A percentile compares a stretch with the other conserved stretches of the same genome.
Conservation (phyloP, 202 grass and related monocot species). For the Zoysia matrella region DNA sequence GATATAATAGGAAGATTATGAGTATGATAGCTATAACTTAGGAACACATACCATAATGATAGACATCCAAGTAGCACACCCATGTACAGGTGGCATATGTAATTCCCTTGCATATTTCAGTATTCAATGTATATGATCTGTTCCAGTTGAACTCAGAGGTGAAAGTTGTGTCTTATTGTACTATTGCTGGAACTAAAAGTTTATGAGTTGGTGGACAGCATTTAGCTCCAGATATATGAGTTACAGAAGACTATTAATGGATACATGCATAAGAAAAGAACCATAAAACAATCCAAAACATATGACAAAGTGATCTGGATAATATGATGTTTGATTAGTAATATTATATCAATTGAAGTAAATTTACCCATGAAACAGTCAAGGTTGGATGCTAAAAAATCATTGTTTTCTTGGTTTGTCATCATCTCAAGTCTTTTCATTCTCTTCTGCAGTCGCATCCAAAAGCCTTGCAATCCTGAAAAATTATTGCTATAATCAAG, state of each 20-base stretch:
- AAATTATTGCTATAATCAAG: conserved; percentile 31
- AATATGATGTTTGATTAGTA: background rate
- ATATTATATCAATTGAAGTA: conserved; percentile 22
- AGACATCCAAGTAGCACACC: background rate
- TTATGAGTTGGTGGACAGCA: background rate
- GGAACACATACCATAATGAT: conserved; percentile 24
- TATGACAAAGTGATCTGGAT: background rate
- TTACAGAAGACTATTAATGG: background rate
- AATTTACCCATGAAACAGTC: conserved; percentile 31
- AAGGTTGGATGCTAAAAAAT: conserved; percentile 18
- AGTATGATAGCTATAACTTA: conserved; percentile 1
- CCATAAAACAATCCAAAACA: background rate
- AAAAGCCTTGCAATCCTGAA: conserved; percentile 71
- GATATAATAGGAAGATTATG: conserved; percentile 62
- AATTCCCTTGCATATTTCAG: conserved; percentile 12
- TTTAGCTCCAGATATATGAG: conserved; percentile 18
- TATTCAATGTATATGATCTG: background rate
- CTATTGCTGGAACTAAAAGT: background rate
- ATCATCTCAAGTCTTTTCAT: conserved; percentile 44
- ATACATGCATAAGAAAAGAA: conserved; percentile 10
- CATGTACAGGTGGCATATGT: conserved; percentile 11
- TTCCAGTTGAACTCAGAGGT: conserved; percentile 16
- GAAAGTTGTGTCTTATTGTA: conserved; percentile 22
- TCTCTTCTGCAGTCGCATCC: conserved; percentile 44
- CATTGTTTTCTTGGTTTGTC: conserved; percentile 22